Base-by-base conservation (phyloP, 495 filamentous ascomycete genomes). In the Jackrogersella minutella region DNA sequence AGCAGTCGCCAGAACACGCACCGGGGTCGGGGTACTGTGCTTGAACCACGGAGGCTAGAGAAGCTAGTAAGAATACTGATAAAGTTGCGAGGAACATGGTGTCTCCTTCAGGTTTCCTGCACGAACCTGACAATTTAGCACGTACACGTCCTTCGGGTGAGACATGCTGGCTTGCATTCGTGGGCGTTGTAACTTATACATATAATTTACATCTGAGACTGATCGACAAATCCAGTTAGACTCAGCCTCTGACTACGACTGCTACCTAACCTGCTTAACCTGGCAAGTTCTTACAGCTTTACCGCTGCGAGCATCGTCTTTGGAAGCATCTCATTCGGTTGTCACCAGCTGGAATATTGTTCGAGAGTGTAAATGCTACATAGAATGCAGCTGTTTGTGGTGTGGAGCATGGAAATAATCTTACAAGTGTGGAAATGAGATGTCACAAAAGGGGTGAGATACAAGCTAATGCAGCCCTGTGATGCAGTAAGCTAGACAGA, bases 1-100 rank as follows among this genome's bases (percentile, higher is more conserved):
- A 80, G 74, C 85, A 87, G 19, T 76, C 68, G 16, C 85, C 84
- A 5, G 75, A 76, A 73, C 84, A 86, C n/a, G 78, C 61, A 28
- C 78, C 75, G 5, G 82, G 82, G 61, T 78, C 74, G 19, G 78
- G 69, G 63, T 81, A 83, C 49, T 65, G 54, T 16, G 54, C 62
- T 24, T 21, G 62, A 43, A 52, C n/a, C n/a, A n/a, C 55, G 5
- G 50, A 41, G 14, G 51, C 58, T 34, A 62, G 17, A 16, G 55
- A 59, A 21, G 55, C 30, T 14, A 65, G 30, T 50, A 62, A 55
- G n/a, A 58, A 9, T 2, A 55, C 33, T 16, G 54, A 39, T 3
- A 65, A 40, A 39, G 54, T 28, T 49, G 54, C 39, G 39, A 65
- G 33, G 21, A 65, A 30, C 55, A 65, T 65, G 21, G 21, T 59